A percentile compares a stretch with the other conserved stretches of the same genome.
Conservation (phyloP, 768 basidiomycete species). For the Rhodotorula diobovata region DNA sequence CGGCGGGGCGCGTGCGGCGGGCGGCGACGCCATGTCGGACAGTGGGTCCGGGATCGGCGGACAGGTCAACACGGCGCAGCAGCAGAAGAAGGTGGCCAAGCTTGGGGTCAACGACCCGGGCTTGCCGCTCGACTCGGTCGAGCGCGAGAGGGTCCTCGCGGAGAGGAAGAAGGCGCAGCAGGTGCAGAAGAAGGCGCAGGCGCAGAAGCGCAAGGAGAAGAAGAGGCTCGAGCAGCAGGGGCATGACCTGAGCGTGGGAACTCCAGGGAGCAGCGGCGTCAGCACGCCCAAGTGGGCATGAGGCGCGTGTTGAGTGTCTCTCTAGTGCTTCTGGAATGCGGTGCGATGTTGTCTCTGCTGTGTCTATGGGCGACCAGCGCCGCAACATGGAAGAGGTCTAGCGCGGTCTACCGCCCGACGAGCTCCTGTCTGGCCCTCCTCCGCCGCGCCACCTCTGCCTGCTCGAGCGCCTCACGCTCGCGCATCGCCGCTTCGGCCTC, state of each 20-base stretch:
- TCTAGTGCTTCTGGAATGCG: neutral
- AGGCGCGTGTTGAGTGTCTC: too few relatives aligned
- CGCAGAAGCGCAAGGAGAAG: neutral
- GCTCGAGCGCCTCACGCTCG: neutral
- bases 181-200: constrained; percentile 3
- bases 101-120: neutral
- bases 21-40: constrained; percentile 21
- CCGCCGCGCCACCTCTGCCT: neutral
- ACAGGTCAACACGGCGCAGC: constrained; percentile 10
- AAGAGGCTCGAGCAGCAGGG: constrained; percentile 2
- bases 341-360: constrained; percentile 4
- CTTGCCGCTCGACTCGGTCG: constrained; percentile 1
- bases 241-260: constrained; percentile 8
- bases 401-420: neutral
- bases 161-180: constrained; percentile 1
- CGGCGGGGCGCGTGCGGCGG: too few relatives aligned
- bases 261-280: neutral
- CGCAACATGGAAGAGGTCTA: neutral
- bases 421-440: neutral
- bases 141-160: neutral
- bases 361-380: neutral
- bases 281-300: constrained; percentile 3
- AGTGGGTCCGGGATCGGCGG: constrained; percentile 11
- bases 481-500: neutral
- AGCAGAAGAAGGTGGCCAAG: constrained; percentile 16